Evolutionary conservation across 2,329 filamentous ascomycete genomes (phyloP).

Genomic region (Aureobasidium melanogenum): DNA sequence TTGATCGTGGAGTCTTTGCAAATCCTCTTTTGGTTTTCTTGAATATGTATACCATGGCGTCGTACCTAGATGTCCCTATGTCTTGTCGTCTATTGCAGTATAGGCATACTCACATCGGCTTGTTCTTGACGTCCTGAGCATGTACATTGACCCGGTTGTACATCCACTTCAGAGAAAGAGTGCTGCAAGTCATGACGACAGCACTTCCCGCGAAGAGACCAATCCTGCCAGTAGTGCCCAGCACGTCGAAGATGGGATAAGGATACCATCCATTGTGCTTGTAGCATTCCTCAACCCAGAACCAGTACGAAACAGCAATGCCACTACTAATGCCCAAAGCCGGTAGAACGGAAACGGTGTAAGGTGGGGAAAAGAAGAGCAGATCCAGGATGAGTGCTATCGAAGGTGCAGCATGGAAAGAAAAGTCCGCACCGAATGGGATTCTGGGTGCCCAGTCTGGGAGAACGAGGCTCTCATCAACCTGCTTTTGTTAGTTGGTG

Average conservation of each 20-base stretch:
- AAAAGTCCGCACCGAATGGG: constrained; percentile 47
- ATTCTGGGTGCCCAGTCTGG: constrained; percentile 34
- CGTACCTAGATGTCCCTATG: neutral
- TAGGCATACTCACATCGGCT: neutral
- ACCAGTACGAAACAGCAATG: constrained; percentile 63
- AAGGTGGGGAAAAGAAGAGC: constrained; percentile 62
- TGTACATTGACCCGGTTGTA: constrained; percentile 59
- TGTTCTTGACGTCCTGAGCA: constrained; percentile 14
- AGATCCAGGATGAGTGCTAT: constrained; percentile 57
- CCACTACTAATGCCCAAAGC: constrained; percentile 49
- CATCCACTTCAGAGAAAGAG: constrained; percentile 57
- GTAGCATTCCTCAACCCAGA: constrained; percentile 67
- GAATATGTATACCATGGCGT: neutral
- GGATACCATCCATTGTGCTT: constrained; percentile 65
- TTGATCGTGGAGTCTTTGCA: neutral
- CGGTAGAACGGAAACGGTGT: constrained; percentile 54
- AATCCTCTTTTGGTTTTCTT: neutral
- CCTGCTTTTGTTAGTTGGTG: constrained; percentile 20
- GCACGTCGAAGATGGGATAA: constrained; percentile 70
- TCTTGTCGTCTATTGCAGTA: neutral
- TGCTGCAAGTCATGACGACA: constrained; percentile 61
- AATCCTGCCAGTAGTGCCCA: constrained; percentile 57
- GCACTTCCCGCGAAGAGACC: constrained; percentile 56
- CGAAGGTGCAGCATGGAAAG: constrained; percentile 59
- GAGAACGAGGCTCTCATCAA: constrained; percentile 46